Evolutionary conservation across 2,329 filamentous ascomycete genomes (phyloP).

Genomic region (Neospermospora avenae): DNA sequence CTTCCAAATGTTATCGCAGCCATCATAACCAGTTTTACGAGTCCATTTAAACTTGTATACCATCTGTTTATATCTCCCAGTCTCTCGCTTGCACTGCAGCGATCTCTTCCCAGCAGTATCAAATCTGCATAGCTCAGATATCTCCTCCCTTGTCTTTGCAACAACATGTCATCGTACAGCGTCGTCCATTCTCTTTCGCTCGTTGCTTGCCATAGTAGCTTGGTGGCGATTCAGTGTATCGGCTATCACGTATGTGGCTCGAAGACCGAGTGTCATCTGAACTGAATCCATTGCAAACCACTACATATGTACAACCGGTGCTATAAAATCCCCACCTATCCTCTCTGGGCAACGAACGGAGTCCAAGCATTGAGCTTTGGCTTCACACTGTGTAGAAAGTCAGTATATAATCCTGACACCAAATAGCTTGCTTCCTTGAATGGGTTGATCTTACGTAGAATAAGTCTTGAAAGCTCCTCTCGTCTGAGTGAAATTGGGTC

Average conservation of each 20-base stretch:
- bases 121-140: no score
- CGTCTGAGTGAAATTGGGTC: slow-evolving; percentile 71
- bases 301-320: slow-evolving; percentile 31
- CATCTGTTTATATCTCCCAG: no score
- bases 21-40: no score
- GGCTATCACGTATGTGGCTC: not conserved
- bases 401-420: not conserved
- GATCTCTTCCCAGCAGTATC: no score
- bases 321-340: slow-evolving; percentile 8
- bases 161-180: not conserved
- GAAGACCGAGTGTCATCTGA: not conserved
- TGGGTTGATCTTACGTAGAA: slow-evolving; percentile 72
- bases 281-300: slow-evolving; percentile 7
- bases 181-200: not conserved
- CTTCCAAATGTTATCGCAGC: no score
- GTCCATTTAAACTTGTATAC: no score
- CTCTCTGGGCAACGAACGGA: slow-evolving; percentile 38
- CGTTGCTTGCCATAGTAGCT: not conserved
- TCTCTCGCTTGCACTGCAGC: no score
- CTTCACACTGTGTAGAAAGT: slow-evolving; percentile 43
- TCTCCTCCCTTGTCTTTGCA: not conserved
- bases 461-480: slow-evolving; percentile 88
- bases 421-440: slow-evolving; percentile 3
- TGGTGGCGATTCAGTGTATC: not conserved
- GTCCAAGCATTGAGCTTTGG: slow-evolving; percentile 54